phyloP scores from a whole-genome alignment of 192 early-diverging fungal species.

The Coemansia reversa region DNA sequence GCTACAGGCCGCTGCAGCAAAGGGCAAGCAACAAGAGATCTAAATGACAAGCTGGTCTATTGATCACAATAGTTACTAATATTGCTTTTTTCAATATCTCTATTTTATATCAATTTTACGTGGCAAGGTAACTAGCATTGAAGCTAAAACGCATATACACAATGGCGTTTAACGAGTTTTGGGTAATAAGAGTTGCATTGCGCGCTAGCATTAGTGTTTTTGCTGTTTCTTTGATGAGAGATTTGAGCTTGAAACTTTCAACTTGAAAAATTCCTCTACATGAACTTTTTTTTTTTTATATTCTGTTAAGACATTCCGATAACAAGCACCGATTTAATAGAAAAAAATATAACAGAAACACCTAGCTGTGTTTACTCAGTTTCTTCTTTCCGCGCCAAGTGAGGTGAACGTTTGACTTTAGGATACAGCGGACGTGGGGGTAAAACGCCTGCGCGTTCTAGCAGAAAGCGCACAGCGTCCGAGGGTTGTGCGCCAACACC shows the following conservation, averaged over 20 bases:
- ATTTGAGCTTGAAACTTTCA: constrained; percentile 12
- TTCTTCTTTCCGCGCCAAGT: neutral
- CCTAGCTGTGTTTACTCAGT: neutral
- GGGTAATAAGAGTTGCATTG: too few species aligned
- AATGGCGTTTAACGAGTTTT: constrained; percentile 19
- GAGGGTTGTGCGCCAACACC: constrained; percentile 94
- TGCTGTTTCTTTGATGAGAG: constrained; percentile 2
- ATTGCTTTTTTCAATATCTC: constrained; percentile 6
- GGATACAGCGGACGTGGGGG: constrained; percentile 47
- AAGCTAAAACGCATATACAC: too few species aligned
- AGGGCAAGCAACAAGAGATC: constrained; percentile 13
- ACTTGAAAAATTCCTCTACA: neutral
- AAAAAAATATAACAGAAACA: neutral
- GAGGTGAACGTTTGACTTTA: constrained; percentile 36
- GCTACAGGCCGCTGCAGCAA: constrained; percentile 32
- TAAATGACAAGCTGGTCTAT: neutral
- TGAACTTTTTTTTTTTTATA: neutral
- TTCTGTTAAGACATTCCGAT: neutral
- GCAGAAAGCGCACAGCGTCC: constrained; percentile 83
- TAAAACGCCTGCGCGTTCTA: constrained; percentile 58
- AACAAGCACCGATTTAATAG: neutral
- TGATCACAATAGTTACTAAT: neutral
- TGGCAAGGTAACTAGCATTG: neutral
- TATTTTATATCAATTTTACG: neutral
- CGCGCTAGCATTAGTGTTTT: too few species aligned